A percentile compares a stretch with the other conserved stretches of the same genome.
Evolutionary conservation across 208 protist genomes (phyloP).

Genomic region (Kentomonas sorsogonicus): DNA sequence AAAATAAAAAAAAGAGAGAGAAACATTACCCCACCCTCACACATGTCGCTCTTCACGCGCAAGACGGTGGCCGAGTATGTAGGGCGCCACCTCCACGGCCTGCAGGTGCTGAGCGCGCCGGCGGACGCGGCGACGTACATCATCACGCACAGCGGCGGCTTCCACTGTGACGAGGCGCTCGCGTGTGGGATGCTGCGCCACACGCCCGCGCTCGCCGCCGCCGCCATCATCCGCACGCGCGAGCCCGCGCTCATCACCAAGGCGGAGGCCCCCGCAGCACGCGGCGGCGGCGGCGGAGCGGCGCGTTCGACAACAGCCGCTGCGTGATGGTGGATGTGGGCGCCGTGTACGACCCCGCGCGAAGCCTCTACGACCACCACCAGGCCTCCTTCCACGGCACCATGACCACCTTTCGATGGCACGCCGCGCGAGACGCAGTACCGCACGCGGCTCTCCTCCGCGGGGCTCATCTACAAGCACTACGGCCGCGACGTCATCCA

Average conservation of each 20-base stretch:
- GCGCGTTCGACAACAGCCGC: no score
- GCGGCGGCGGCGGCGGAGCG: no score
- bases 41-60: neutral
- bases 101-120: conserved; percentile 29
- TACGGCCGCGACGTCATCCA: conserved; percentile 91
- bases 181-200: conserved; percentile 87
- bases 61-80: conserved; percentile 44
- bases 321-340: conserved; percentile 94
- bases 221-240: conserved; percentile 80
- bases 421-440: neutral
- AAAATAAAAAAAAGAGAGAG: conserved; percentile 17
- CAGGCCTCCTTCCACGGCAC: conserved; percentile 91
- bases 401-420: conserved; percentile 52
- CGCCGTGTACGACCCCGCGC: conserved; percentile 85
- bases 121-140: conserved; percentile 26
- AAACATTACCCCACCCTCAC: neutral
- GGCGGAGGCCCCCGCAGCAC: no score
- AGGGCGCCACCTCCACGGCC: conserved; percentile 39
- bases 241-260: conserved; percentile 64
- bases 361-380: conserved; percentile 93
- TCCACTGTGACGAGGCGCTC: conserved; percentile 96
- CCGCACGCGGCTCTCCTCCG: conserved; percentile 85
- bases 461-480: conserved; percentile 94
- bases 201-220: conserved; percentile 41
- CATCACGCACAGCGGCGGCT: conserved; percentile 90